Base-by-base conservation (phyloP, 495 filamentous ascomycete species). In the Neurospora sp. region DNA sequence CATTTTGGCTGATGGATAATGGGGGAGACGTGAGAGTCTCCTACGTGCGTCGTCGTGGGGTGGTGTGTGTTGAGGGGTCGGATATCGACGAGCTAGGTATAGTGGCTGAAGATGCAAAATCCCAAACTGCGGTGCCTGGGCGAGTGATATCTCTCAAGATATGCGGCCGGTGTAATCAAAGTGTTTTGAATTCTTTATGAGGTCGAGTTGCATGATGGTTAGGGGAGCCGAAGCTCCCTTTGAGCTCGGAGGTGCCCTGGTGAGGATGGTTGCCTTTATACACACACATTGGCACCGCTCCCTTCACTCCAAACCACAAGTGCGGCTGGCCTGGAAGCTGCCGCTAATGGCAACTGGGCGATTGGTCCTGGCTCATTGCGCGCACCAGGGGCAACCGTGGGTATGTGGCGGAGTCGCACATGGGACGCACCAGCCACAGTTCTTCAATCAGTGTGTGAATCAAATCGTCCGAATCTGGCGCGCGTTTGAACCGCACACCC, bases 1-100 rank as follows among this genome's bases (percentile, higher is more conserved):
- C 94, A 97, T 97, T 75, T 20, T 85, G 81, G 31, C 73, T 68
- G 69, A 70, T 73, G 22, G 31, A 22, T 59, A 39, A 41, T 46
- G 44, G 42, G 42, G 40, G 71, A 70, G 65, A 31, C 68, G 38
- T 39, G 27, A 37, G 11, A 31, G 53, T 65, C 53, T 65, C 53
- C 27, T 65, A 65, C 27, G 53, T 65, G 27, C 27, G 53, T 65
- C 53, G 53, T 65, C 27, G 53, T 65, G 27, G 53, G 53, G 5
- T 27, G 12, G 27, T 61, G 53, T 16, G 27, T 61, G 12, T 31
- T 35, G 53, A 61, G 6, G 53, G 48, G 27, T 65, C 53, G 27
- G 22, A 65, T 37, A 7, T 65, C 53, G 27, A 65, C 48, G 48
- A 61, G 48, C 53, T 65, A 65, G 27, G 53, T 65, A 65, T 65